Evolutionary conservation across 495 filamentous ascomycete species (phyloP), one percentile per base, ranked within the genome.

Genomic region (Hypoxylon trugodes): DNA sequence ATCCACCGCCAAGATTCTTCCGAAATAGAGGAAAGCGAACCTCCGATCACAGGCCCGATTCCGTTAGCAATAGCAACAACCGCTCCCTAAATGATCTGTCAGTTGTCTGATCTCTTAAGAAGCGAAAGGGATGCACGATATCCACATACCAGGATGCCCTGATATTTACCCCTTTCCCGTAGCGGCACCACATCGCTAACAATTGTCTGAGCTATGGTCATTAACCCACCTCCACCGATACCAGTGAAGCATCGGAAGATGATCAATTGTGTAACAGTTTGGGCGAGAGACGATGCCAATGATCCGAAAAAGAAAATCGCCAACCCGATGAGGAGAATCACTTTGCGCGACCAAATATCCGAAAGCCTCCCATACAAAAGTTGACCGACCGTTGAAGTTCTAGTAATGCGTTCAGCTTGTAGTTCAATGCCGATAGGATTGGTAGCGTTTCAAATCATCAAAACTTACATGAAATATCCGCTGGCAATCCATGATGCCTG

Each of bases 311-410:
- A 83, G 68, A 86, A 82, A 21, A 83, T 81, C 1, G 69, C 80
- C 4, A 86, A 64, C 1, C 80, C 81, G 15, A 74, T 71, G 33
- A 85, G 77, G 3, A 86, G 73, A 13, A 85, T 76, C 4, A 77
- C 64, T 57, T 86, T 86, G 18, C 82, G 82, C 2, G 81, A 84
- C 73, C 81, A 86, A 53, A 86, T 83, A 54, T 86, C 82, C 9
- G 82, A 85, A 15, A 86, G 74, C 1, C 79, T 77, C 2, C 84
- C 81, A 47, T 85, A 85, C 10, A 86, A 46, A 0, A 85, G 76
- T 52, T 85, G 83, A 55, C 83, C 84, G 30, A 79, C 82, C 16
- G 82, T 84, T 12, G 81, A 84, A n/a, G 83, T 83, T 41, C 73
- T 75, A 7, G 9, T 3, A 19, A 33, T 40, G 7, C 0, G 6